Conservation (phyloP, 495 filamentous ascomycete species). For the Eremomyces bilateralis region DNA sequence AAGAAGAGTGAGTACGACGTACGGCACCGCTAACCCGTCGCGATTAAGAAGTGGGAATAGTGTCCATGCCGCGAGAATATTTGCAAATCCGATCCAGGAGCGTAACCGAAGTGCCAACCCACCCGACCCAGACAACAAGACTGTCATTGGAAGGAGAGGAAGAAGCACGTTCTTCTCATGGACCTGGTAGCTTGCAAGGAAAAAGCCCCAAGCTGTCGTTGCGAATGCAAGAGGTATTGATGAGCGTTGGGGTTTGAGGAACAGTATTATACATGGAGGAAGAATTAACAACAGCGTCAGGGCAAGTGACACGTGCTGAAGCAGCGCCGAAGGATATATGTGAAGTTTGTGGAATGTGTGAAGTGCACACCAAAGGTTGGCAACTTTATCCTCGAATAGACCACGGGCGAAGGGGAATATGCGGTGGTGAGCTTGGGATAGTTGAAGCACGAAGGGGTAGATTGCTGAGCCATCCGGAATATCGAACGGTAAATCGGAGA, state of each 20-base stretch:
- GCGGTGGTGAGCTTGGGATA: conserved; percentile 65
- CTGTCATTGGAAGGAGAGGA: conserved; percentile 76
- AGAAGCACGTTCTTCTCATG: conserved; percentile 93
- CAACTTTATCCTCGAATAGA: conserved; percentile 95
- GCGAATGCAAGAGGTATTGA: conserved; percentile 61
- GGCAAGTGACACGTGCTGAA: conserved; percentile 57
- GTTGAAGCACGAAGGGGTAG: conserved; percentile 50
- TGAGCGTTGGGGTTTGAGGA: conserved; percentile 53
- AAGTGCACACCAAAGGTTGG: conserved; percentile 88
- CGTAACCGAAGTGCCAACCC: conserved; percentile 54
- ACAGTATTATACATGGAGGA: conserved; percentile 56
- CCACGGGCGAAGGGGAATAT: conserved; percentile 87
- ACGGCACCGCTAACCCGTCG: conserved; percentile 67
- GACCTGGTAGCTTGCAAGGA: conserved; percentile 89
- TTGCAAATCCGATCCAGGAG: conserved; percentile 84
- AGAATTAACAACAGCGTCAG: conserved; percentile 56
- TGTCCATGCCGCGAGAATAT: conserved; percentile 79
- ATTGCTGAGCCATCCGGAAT: conserved; percentile 41
- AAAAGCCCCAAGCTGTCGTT: conserved; percentile 83
- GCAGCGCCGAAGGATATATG: conserved; percentile 25
- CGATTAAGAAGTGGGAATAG: conserved; percentile 76
- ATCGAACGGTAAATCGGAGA: conserved; percentile 31
- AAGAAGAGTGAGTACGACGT: conserved; percentile 56
- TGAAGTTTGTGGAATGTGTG: conserved; percentile 74
- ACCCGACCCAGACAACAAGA: conserved; percentile 54